phyloP scores from a whole-genome alignment of 306 rosid species.

The Medicago truncatula region MtrunA17r5.0-ANR NC_053048.1:36326001-36326500 shows the following conservation, averaged over 20 bases:
- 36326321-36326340: constrained; percentile 76
- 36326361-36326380: constrained; percentile 32
- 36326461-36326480: constrained; percentile 13
- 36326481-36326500: constrained; percentile 27
- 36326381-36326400: constrained; percentile 35
- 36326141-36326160: constrained; percentile 81
- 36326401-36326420: constrained; percentile 33
- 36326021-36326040: constrained; percentile 57
- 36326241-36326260: constrained; percentile 80
- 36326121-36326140: constrained; percentile 84
- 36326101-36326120: constrained; percentile 78
- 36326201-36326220: constrained; percentile 72
- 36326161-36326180: constrained; percentile 89
- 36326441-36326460: constrained; percentile 24
- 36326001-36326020: constrained; percentile 68
- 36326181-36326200: constrained; percentile 81
- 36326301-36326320: constrained; percentile 79
- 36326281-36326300: constrained; percentile 88
- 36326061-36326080: constrained; percentile 54
- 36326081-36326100: constrained; percentile 82
- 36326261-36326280: constrained; percentile 95
- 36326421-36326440: constrained; percentile 25
- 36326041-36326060: constrained; percentile 52
- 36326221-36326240: constrained; percentile 90
- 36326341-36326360: constrained; percentile 98